Conservation (phyloP, 768 basidiomycete species). For the Gymnopilus junonius region DNA sequence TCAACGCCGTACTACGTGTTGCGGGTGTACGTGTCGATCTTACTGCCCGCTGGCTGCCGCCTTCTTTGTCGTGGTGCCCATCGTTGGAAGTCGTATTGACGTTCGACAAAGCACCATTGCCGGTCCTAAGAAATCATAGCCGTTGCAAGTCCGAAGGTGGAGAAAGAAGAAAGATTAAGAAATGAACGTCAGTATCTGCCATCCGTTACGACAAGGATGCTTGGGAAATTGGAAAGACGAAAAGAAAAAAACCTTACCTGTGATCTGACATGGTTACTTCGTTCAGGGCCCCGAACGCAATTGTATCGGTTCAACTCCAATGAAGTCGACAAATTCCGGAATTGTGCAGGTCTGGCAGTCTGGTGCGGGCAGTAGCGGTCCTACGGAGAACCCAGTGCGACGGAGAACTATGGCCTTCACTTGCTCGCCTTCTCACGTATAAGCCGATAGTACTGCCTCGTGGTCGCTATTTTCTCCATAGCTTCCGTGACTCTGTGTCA, state of each 20-base stretch:
- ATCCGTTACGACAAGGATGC: background rate
- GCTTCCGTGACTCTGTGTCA: background rate
- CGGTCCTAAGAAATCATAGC: background rate
- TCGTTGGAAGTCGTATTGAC: background rate
- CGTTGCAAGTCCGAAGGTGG: background rate
- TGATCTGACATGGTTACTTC: slow-evolving; percentile 11
- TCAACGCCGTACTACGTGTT: background rate
- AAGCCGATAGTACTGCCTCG: slow-evolving; percentile 2
- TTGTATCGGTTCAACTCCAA: background rate
- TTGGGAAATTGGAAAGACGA: background rate
- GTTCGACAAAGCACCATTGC: background rate
- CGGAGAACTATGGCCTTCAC: slow-evolving; percentile 4
- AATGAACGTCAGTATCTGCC: slow-evolving; percentile 2
- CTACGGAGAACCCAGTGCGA: background rate
- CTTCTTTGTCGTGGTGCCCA: background rate
- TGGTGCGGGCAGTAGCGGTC: background rate
- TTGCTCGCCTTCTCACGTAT: slow-evolving; percentile 1
- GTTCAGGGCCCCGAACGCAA: background rate
- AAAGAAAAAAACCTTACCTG: slow-evolving; percentile 8
- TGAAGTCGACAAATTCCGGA: background rate
- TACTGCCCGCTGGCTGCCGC: slow-evolving; percentile 3
- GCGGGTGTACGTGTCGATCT: slow-evolving; percentile 17
- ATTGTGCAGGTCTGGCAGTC: background rate
- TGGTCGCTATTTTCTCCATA: slow-evolving; percentile 1
- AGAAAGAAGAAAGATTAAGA: background rate